A percentile compares a stretch with the other conserved stretches of the same genome.
phyloP scores from a whole-genome alignment of 768 basidiomycete species.

The Atractiella rhizophila region DNA sequence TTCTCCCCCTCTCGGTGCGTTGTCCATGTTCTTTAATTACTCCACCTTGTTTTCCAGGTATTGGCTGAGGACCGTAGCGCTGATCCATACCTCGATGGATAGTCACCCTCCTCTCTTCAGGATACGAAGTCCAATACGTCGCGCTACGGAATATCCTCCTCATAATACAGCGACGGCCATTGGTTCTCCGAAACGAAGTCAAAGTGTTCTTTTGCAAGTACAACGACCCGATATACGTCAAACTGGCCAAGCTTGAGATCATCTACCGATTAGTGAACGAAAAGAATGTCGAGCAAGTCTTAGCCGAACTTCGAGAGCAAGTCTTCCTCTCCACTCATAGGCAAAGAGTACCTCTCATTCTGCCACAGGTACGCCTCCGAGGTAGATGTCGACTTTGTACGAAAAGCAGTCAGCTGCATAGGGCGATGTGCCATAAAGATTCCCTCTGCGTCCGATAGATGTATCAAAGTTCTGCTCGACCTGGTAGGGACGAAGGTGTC shows the following conservation, averaged over 20 bases:
- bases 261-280: constrained; percentile 94
- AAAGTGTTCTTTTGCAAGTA: constrained; percentile 99
- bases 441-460: constrained; percentile 57
- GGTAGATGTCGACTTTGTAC: constrained; percentile 91
- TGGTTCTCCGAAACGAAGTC: constrained; percentile 84
- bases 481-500: constrained; percentile 79
- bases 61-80: background rate
- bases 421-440: constrained; percentile 97
- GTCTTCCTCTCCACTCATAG: constrained; percentile 16
- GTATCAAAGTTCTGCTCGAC: constrained; percentile 59
- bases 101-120: constrained; percentile 89
- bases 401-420: constrained; percentile 90
- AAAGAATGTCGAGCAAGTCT: constrained; percentile 72
- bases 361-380: constrained; percentile 69
- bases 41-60: background rate
- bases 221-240: constrained; percentile 97
- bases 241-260: constrained; percentile 90
- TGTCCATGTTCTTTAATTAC: background rate
- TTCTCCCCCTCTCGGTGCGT: constrained; percentile 76
- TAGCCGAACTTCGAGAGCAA: constrained; percentile 85
- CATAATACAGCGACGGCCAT: constrained; percentile 80
- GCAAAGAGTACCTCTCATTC: background rate
- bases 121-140: constrained; percentile 96
- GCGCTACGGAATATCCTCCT: constrained; percentile 85
- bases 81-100: constrained; percentile 5